These are phyloP conservation scores for Colletotrichum agaves DNA, from an alignment of 2,329 filamentous ascomycete genomes.

Conservation along the genomic window DNA sequence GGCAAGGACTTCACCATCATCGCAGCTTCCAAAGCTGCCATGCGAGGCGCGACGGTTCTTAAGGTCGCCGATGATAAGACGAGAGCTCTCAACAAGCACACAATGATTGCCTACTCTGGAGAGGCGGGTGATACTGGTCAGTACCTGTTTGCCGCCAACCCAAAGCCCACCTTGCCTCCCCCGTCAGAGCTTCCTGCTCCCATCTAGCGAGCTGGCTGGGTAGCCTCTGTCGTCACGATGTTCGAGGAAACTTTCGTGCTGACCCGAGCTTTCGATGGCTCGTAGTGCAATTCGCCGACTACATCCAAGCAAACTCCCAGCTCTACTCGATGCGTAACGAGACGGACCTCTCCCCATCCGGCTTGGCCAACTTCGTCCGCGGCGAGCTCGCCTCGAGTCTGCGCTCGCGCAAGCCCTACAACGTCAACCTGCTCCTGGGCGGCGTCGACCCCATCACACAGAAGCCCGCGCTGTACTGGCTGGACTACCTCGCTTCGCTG, in stretches of 20 bases:
- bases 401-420: slow-evolving; percentile 93
- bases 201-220: background rate
- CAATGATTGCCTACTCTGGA: slow-evolving; percentile 92
- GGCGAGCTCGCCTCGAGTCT: slow-evolving; percentile 91
- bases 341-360: slow-evolving; percentile 88
- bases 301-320: slow-evolving; percentile 97
- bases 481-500: slow-evolving; percentile 93
- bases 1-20: slow-evolving; percentile 99
- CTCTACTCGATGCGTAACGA: slow-evolving; percentile 99
- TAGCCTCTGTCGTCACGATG: background rate
- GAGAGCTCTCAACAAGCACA: slow-evolving; percentile 89
- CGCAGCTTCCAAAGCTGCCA: slow-evolving; percentile 96
- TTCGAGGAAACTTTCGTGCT: slow-evolving; percentile 6
- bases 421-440: slow-evolving; percentile 94
- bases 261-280: slow-evolving; percentile 35
- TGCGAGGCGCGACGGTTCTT: slow-evolving; percentile 96
- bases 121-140: slow-evolving; percentile 95
- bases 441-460: slow-evolving; percentile 92
- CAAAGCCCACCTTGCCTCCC: background rate
- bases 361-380: slow-evolving; percentile 92
- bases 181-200: background rate
- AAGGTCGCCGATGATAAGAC: slow-evolving; percentile 98
- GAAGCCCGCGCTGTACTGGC: slow-evolving; percentile 94
- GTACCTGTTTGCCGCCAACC: slow-evolving; percentile 39
- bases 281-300: slow-evolving; percentile 97